Conservation (phyloP, 1,139 yeast species). For the Geotrichum restrictum region DNA sequence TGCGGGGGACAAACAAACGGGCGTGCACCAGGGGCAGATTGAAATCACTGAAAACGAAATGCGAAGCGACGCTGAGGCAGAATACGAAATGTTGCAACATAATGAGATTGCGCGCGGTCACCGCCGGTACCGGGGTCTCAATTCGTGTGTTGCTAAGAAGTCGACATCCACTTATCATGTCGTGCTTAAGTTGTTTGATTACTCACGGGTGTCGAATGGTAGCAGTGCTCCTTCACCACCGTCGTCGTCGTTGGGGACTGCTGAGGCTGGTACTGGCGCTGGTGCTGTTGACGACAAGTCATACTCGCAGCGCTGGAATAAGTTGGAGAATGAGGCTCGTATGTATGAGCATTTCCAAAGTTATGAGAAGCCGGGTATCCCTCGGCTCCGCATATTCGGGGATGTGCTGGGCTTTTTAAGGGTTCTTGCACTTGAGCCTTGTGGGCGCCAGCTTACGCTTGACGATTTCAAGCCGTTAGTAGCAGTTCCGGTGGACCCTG, state of each 20-base stretch:
- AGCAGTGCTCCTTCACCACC: not conserved
- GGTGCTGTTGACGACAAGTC: too few relatives aligned
- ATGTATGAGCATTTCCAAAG: constrained; percentile 30
- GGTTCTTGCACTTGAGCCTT: constrained; percentile 30
- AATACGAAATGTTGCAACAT: constrained; percentile 18
- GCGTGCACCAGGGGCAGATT: constrained; percentile 21
- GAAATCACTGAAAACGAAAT: constrained; percentile 18
- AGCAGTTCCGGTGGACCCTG: too few relatives aligned
- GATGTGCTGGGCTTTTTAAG: constrained; percentile 28
- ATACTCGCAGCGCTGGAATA: not conserved
- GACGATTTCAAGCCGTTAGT: constrained; percentile 21
- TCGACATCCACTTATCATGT: constrained; percentile 13
- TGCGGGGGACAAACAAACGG: constrained; percentile 1
- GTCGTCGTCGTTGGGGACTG: not conserved
- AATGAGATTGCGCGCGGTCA: constrained; percentile 18
- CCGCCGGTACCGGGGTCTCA: constrained; percentile 10
- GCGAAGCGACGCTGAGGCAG: constrained; percentile 14
- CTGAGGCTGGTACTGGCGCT: too few relatives aligned
- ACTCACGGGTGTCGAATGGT: not conserved
- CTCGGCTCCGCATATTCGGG: constrained; percentile 28
- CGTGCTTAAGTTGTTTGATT: constrained; percentile 25
- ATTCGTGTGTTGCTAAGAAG: constrained; percentile 9
- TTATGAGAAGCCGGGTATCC: constrained; percentile 22
- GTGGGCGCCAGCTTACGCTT: constrained; percentile 27
- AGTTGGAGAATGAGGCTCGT: constrained; percentile 29